Evolutionary conservation across 495 filamentous ascomycete genomes (phyloP).

Genomic region (Entonaema liquescens): DNA sequence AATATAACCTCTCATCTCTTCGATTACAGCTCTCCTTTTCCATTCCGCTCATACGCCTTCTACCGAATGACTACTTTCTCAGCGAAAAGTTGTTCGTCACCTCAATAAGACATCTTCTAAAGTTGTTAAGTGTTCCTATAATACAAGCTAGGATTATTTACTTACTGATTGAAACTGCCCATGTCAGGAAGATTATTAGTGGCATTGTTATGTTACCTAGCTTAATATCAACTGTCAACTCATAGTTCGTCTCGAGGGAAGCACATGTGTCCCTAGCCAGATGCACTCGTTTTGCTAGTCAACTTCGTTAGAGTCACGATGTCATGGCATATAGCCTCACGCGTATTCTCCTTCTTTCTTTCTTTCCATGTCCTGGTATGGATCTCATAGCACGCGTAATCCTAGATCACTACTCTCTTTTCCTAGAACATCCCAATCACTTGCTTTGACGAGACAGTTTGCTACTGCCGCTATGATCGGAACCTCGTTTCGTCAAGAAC

Average conservation of each 20-base stretch:
- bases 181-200: slow-evolving; percentile 4
- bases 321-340: neutral
- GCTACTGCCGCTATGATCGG: slow-evolving; percentile 16
- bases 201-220: slow-evolving; percentile 9
- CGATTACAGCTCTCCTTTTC: neutral
- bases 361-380: neutral
- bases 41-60: neutral
- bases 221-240: slow-evolving; percentile 6
- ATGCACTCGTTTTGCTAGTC: slow-evolving; percentile 6
- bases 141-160: neutral
- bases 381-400: neutral
- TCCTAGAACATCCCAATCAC: neutral
- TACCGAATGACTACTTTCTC: neutral
- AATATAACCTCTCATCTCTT: no score
- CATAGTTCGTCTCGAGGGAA: neutral
- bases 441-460: slow-evolving; percentile 16
- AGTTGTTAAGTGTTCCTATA: slow-evolving; percentile 18
- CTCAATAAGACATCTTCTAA: neutral
- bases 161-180: neutral
- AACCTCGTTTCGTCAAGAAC: slow-evolving; percentile 1
- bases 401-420: neutral
- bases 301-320: slow-evolving; percentile 1
- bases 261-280: neutral
- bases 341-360: neutral
- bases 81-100: neutral